These are phyloP conservation scores for Zygosaccharomyces siamensis DNA, from an alignment of 805 yeast species.

Conservation along the genomic window DNA sequence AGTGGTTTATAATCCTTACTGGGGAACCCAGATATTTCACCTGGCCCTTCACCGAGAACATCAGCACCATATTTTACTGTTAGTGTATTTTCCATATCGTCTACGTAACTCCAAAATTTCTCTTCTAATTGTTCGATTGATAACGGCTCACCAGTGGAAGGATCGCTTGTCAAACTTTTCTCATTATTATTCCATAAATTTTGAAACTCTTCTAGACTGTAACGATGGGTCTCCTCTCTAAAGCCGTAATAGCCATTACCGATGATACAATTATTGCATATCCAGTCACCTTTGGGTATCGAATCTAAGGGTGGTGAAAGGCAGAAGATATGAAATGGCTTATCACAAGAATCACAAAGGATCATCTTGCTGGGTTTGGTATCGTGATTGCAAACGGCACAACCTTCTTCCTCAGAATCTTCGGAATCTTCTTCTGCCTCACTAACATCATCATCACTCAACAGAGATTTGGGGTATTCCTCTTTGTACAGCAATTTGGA, in stretches of 20 bases:
- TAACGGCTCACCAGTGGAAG: conserved; percentile 19
- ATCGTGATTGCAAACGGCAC: conserved; percentile 45
- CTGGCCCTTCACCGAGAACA: conserved; percentile 59
- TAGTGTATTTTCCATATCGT: conserved; percentile 39
- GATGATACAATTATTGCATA: conserved; percentile 75
- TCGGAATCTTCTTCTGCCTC: conserved; percentile 14
- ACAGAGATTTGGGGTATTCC: conserved; percentile 33
- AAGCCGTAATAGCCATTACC: conserved; percentile 89
- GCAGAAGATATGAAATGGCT: conserved; percentile 63
- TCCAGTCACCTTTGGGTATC: conserved; percentile 65
- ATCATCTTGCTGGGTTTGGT: conserved; percentile 46
- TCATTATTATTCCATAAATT: conserved; percentile 49
- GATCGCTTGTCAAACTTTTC: conserved; percentile 37
- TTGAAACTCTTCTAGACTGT: conserved; percentile 58
- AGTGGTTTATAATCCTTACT: conserved; percentile 37
- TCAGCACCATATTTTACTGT: conserved; percentile 83
- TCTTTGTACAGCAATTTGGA: conserved; percentile 23
- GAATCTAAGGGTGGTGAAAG: conserved; percentile 49
- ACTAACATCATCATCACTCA: conserved; percentile 22
- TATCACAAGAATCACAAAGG: conserved; percentile 71
- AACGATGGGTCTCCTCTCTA: conserved; percentile 56
- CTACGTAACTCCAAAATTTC: conserved; percentile 61
- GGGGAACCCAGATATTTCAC: conserved; percentile 75
- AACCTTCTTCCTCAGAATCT: conserved; percentile 32
- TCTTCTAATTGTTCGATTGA: conserved; percentile 46